A percentile compares a stretch with the other conserved stretches of the same genome.
phyloP scores from a whole-genome alignment of 805 yeast genomes.

The Candida manassasensis region DNA sequence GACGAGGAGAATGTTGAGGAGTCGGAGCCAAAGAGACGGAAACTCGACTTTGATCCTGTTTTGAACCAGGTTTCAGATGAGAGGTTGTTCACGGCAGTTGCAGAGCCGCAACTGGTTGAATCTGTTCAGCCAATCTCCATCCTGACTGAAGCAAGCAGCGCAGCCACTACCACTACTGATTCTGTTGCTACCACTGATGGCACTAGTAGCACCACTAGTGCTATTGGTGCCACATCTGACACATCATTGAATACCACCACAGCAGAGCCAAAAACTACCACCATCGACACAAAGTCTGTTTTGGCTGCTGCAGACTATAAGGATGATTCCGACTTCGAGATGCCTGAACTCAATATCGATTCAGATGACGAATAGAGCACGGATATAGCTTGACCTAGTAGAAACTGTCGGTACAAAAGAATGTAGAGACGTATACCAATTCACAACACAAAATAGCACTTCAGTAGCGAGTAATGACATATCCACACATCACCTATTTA shows the following conservation, averaged over 20 bases:
- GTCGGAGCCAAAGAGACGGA: constrained; percentile 28
- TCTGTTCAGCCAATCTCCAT: constrained; percentile 5
- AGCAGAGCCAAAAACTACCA: neutral
- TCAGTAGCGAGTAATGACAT: too few species aligned
- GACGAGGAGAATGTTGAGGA: constrained; percentile 18
- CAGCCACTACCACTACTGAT: neutral
- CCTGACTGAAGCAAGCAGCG: constrained; percentile 1
- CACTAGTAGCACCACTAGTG: neutral
- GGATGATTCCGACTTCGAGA: constrained; percentile 46
- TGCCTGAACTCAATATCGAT: constrained; percentile 44
- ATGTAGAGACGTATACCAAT: too few species aligned
- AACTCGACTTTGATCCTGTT: constrained; percentile 6
- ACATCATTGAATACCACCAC: too few species aligned
- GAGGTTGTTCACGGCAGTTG: constrained; percentile 1
- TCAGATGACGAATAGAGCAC: constrained; percentile 32
- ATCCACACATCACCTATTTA: too few species aligned
- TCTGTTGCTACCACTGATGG: neutral
- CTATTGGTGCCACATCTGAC: too few species aligned
- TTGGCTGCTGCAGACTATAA: too few species aligned
- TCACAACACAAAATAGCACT: too few species aligned
- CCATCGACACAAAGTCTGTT: neutral
- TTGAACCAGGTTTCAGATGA: neutral
- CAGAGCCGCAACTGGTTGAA: constrained; percentile 4
- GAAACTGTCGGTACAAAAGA: too few species aligned
- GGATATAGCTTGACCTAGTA: too few species aligned